Conservation (phyloP, 176 grass and related monocot species). For the Metroxylon sagu region DNA sequence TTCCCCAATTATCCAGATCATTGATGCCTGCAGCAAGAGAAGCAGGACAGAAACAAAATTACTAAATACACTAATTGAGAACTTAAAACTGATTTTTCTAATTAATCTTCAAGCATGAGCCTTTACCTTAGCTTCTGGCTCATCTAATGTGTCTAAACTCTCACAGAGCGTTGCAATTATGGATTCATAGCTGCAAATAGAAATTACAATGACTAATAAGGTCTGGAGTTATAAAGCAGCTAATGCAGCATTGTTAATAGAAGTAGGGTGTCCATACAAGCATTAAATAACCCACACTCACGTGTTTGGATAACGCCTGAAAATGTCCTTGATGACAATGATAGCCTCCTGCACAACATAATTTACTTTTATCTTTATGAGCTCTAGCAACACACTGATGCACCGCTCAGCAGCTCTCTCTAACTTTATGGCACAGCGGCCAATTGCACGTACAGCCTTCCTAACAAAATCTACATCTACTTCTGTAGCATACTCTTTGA, state of each 20-base stretch:
- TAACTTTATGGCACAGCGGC: constrained; percentile 95
- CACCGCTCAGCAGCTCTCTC: constrained; percentile 95
- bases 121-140: constrained; percentile 93
- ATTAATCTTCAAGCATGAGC: neutral
- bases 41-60: constrained; percentile 3
- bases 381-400: constrained; percentile 93
- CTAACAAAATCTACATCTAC: constrained; percentile 99
- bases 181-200: constrained; percentile 73
- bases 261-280: too few relatives aligned
- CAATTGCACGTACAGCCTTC: constrained; percentile 95
- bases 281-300: constrained; percentile 30
- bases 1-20: constrained; percentile 99
- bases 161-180: constrained; percentile 96
- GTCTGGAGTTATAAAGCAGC: too few relatives aligned
- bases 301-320: constrained; percentile 99
- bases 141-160: constrained; percentile 93
- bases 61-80: too few relatives aligned
- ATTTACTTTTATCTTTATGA: constrained; percentile 99
- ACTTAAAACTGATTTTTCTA: neutral
- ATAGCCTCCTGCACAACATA: constrained; percentile 99
- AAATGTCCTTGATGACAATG: constrained; percentile 98
- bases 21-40: constrained; percentile 63
- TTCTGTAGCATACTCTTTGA: constrained; percentile 99
- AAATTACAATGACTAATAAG: neutral
- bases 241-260: too few relatives aligned